Base-by-base conservation (phyloP, 2,329 filamentous ascomycete species). In the Didymella exigua region DNA sequence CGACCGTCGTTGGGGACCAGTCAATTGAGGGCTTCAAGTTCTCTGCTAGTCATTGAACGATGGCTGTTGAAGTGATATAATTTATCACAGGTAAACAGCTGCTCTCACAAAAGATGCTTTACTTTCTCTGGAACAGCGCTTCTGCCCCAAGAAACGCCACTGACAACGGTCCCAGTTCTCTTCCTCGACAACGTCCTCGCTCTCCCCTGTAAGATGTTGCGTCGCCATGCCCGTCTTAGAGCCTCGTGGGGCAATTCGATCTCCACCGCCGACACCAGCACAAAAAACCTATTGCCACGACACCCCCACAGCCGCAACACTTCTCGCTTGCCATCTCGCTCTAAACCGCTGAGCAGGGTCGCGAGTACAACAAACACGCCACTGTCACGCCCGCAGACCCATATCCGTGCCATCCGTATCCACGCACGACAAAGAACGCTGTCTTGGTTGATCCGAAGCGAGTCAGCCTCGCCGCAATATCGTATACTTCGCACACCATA, bases 11-110 rank as follows among this genome's bases (percentile, higher is more conserved):
- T 13, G 59, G 56, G 1, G 51, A 68, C 36, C 63, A 61, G 26
- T 62, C 58, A 5, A 61, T 48, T 1, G 52, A 19, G 9, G 66
- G 67, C 3, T 66, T 69, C 55, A 69, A 68, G 24, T 67, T 66
- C 27, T 30, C 24, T 2, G 60, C 54, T 2, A 65, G 60, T 36
- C 52, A 63, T 9, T 68, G 61, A 62, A 54, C 66, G 5, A 67
- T 68, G 9, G 55, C 65, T 2, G 61, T 66, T 11, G 61, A 66
- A 3, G 56, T 69, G 13, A 24, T 69, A 9, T 60, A 43, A 8
- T 67, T 68, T 27, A 23, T 56, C 4, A 7, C 33, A 23, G 58
- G 62, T 67, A 58, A 37, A n/a, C n/a, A n/a, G n/a, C n/a, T n/a
- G n/a, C n/a, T n/a, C n/a, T n/a, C n/a, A n/a, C n/a, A n/a, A n/a